Evolutionary conservation across 352 stramenopile genomes (phyloP), one percentile per base, ranked within the genome.

Genomic region (Blastocystis sp.): DNA sequence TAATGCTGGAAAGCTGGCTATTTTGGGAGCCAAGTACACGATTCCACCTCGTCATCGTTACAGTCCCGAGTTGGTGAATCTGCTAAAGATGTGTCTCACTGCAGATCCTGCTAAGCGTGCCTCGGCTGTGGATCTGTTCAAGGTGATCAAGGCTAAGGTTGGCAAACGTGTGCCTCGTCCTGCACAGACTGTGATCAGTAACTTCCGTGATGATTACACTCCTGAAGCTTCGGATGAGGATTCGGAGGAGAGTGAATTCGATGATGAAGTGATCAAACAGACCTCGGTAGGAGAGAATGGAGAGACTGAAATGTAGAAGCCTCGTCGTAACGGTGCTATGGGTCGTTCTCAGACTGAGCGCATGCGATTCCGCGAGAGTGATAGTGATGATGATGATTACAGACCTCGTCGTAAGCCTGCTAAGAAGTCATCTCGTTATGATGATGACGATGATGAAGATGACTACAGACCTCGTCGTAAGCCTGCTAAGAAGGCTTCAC

Each of bases 11-110:
- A 94, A 92, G 87, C 88, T 96, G 3, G 93, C 90, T 11, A 95
- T 98, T 77, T 90, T 97, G 35, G 97, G 94, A 0, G 92, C 93
- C 81, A 95, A 94, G 43, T 97, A 97, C 89, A 94, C 93, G 73
- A 95, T 97, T 88, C 95, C 94, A 9, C 90, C 93, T 14, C 90
- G 93, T 59, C 94, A 96, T 85, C 90, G 91, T 14, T 97, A 97
- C 89, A 94, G 93, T n/a, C 88, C 91, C 0, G 89, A 93, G 61
- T 78, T 97, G 0, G 91, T 95, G 39, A 91, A 93, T 54, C 90
- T 97, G 11, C 93, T 98, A 61, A 91, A 94, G 78, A 90, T 93
- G 66, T 96, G 97, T 93, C 89, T 98, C 2, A 93, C 93, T 27
- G 89, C 93, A 0, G 93, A 97, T 75, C 92, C 92, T 9, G 95